Base-by-base conservation (phyloP, 257 asterid genomes). In the Nicotiana attenuata region DNA sequence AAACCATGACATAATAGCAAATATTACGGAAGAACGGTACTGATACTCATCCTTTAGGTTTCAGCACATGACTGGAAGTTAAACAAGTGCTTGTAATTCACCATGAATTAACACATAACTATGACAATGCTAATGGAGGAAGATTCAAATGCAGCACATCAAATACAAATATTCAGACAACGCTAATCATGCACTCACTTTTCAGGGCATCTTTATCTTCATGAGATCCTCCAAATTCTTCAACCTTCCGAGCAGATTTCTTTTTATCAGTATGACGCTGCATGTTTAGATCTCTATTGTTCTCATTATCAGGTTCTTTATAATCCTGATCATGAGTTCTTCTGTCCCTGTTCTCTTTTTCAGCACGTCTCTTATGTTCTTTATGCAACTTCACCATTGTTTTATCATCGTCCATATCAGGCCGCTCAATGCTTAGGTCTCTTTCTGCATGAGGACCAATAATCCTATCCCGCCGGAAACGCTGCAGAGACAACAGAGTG, bases 351-450 rank as follows among this genome's bases (percentile, higher is more conserved):
- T 65, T 92, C 83, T 96, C 98, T 87, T 88, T 93, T 33, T 92
- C 99, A 38, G 81, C 83, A 68, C 91, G 97, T 89, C 87, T 91
- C 90, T 92, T 96, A 81, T 92, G 92, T 83, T 94, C 99, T 84
- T 90, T 94, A 82, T 90, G 97, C 87, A 92, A 76, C 87, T 89
- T 94, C 84, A 90, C 60, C 80, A 77, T 87, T 41, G 93, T 87
- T 86, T 93, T 96, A 83, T 92, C 98, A 78, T 93, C 98, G 64
- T 92, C 97, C 45, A 87, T 85, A 83, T 93, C 99, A 20, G 93
- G 92, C 77, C 86, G 91, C 89, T 96, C 99, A 85, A 92, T 92
- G 55, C 98, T 92, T 84, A 84, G 90, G 83, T 94, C 97, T 10
- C 89, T 90, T 82, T 93, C 98, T 79, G 89, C 87, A 80, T 87